Evolutionary conservation across 1,284 basidiomycete genomes (phyloP).

Genomic region (Tausonia pullulans): DNA sequence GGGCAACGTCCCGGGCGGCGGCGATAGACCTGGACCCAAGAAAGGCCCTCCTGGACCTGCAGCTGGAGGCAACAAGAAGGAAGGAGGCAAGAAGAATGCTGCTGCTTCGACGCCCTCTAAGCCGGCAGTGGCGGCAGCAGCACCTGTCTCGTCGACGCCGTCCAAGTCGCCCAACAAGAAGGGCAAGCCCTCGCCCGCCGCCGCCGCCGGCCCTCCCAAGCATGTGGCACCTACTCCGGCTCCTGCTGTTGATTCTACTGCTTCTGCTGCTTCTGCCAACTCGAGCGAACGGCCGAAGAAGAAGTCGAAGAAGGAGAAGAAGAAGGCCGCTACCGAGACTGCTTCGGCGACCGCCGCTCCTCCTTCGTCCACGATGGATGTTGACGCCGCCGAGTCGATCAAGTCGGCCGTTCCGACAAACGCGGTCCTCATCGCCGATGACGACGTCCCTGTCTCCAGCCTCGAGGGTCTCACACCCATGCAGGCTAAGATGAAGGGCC

Average conservation of each 20-base stretch:
- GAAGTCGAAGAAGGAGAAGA: conserved; percentile 5
- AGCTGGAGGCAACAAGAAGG: not conserved
- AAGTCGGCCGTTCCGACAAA: not conserved
- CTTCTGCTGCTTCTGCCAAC: not conserved
- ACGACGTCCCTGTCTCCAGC: conserved; percentile 1
- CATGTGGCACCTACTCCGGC: conserved; percentile 9
- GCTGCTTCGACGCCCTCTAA: not conserved
- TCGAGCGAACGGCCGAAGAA: conserved; percentile 14
- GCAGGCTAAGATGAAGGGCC: conserved; percentile 63
- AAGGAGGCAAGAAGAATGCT: conserved; percentile 33
- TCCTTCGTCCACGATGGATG: not conserved
- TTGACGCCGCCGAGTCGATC: not conserved
- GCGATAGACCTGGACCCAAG: not conserved
- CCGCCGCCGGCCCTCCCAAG: not conserved
- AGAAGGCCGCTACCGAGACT: conserved; percentile 1
- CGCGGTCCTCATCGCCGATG: conserved; percentile 6
- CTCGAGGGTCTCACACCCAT: conserved; percentile 49
- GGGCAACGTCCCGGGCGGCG: not conserved
- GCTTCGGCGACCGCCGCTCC: not conserved
- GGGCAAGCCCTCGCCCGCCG: not conserved
- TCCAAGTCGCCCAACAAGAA: conserved; percentile 5
- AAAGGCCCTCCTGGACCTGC: not conserved
- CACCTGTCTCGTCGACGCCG: not conserved
- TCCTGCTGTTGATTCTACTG: not conserved
- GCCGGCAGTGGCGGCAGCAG: not conserved